These are phyloP conservation scores for Cercophora newfieldiana DNA, from an alignment of 495 filamentous ascomycete genomes.

Conservation along the genomic window DNA sequence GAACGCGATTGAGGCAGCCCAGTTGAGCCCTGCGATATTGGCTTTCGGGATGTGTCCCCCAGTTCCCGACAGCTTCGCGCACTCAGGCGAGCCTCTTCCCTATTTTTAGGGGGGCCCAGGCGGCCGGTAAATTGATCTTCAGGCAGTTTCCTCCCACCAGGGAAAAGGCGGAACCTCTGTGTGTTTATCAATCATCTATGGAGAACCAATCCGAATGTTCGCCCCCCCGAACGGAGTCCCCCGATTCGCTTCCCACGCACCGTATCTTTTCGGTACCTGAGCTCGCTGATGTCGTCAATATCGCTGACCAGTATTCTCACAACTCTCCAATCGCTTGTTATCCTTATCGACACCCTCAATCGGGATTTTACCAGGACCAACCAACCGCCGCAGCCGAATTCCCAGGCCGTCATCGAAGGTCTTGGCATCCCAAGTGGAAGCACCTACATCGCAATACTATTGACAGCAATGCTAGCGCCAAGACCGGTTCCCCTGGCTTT, in stretches of 20 bases:
- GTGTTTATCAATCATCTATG: background rate
- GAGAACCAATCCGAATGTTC: background rate
- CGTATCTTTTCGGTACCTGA: background rate
- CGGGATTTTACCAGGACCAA: background rate
- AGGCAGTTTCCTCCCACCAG: background rate
- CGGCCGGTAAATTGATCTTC: background rate
- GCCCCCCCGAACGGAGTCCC: background rate
- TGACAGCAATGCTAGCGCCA: background rate
- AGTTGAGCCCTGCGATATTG: background rate
- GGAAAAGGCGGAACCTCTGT: background rate
- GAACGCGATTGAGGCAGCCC: background rate
- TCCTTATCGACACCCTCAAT: background rate
- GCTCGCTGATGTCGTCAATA: background rate
- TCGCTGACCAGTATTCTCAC: background rate
- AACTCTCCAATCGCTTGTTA: background rate
- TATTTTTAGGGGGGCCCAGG: background rate
- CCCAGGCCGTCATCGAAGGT: background rate
- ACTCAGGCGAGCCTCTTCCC: background rate
- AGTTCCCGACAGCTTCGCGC: background rate
- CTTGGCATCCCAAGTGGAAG: background rate
- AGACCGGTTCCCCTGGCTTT: background rate
- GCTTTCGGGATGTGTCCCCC: conserved; percentile 1
- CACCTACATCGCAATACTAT: too few relatives aligned
- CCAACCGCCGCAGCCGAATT: background rate
- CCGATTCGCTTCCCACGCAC: background rate